Evolutionary conservation across 495 filamentous ascomycete species (phyloP).

Genomic region (Entonaema liquescens): DNA sequence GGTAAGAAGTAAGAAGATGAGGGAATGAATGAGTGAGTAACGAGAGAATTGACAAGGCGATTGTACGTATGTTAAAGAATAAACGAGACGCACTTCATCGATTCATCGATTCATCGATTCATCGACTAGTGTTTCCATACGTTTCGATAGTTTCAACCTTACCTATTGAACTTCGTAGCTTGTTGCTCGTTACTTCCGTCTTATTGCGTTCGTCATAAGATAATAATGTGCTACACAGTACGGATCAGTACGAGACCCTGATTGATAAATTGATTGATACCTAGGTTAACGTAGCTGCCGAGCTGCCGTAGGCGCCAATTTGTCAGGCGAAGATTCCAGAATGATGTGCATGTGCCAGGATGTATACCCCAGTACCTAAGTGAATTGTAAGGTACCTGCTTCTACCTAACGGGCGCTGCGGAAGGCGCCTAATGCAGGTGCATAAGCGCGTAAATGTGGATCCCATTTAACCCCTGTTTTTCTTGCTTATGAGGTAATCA

Average conservation of each 20-base stretch:
- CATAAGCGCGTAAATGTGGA: neutral
- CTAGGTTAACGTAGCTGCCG: neutral
- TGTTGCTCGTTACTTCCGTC: neutral
- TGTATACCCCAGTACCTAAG: neutral
- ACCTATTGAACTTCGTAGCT: neutral
- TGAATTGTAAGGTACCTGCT: too few relatives aligned
- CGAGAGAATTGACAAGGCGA: neutral
- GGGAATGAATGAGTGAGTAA: neutral
- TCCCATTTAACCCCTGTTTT: too few relatives aligned
- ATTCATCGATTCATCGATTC: too few relatives aligned
- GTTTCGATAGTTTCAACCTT: slow-evolving; percentile 16
- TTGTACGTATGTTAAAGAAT: neutral
- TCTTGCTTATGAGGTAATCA: too few relatives aligned
- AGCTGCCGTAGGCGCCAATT: slow-evolving; percentile 7
- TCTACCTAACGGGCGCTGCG: too few relatives aligned
- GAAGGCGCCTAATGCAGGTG: neutral
- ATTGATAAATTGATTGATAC: neutral
- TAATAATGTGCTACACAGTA: neutral
- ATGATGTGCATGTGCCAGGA: slow-evolving; percentile 4
- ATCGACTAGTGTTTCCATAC: slow-evolving; percentile 12
- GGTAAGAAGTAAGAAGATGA: neutral
- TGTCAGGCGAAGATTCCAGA: slow-evolving; percentile 40
- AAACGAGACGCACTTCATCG: neutral
- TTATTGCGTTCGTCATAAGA: slow-evolving; percentile 4
- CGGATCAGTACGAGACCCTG: neutral